Evolutionary conservation across 306 rosid species (phyloP).

Genomic region (Vigna radiata): DNA sequence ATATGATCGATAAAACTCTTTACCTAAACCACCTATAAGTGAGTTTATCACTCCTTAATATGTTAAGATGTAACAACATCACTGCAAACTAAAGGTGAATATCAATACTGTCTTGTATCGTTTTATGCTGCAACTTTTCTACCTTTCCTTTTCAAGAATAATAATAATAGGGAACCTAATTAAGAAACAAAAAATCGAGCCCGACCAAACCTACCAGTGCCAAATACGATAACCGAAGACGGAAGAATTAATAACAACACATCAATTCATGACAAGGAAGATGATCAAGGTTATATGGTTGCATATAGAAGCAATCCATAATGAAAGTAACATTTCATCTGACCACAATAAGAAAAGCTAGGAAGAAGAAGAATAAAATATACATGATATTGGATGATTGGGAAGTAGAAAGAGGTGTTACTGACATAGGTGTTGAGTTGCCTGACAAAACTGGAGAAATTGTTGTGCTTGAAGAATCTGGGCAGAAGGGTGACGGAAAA

Average conservation of each 20-base stretch:
- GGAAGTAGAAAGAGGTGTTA: slow-evolving; percentile 1
- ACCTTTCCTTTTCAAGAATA: slow-evolving; percentile 36
- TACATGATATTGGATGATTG: neutral
- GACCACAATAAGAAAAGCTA: neutral
- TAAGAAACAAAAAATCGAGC: slow-evolving; percentile 28
- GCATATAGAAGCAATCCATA: slow-evolving; percentile 21
- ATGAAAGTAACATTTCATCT: neutral
- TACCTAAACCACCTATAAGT: neutral
- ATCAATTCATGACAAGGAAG: slow-evolving; percentile 44
- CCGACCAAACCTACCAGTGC: slow-evolving; percentile 22
- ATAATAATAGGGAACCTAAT: slow-evolving; percentile 28
- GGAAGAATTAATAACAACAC: slow-evolving; percentile 1
- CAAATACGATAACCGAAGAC: slow-evolving; percentile 17
- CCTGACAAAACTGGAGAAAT: slow-evolving; percentile 94
- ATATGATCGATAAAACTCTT: neutral
- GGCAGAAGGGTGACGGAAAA: slow-evolving; percentile 76
- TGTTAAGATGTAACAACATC: neutral
- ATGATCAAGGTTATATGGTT: slow-evolving; percentile 1
- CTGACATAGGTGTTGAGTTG: slow-evolving; percentile 96
- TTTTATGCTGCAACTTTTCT: slow-evolving; percentile 1
- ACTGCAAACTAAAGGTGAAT: neutral
- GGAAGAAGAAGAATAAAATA: neutral
- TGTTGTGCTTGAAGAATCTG: slow-evolving; percentile 87
- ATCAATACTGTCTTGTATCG: neutral
- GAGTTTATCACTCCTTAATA: slow-evolving; percentile 11